phyloP scores from a whole-genome alignment of 2,329 filamentous ascomycete species.

The Ramularia endophylla region DNA sequence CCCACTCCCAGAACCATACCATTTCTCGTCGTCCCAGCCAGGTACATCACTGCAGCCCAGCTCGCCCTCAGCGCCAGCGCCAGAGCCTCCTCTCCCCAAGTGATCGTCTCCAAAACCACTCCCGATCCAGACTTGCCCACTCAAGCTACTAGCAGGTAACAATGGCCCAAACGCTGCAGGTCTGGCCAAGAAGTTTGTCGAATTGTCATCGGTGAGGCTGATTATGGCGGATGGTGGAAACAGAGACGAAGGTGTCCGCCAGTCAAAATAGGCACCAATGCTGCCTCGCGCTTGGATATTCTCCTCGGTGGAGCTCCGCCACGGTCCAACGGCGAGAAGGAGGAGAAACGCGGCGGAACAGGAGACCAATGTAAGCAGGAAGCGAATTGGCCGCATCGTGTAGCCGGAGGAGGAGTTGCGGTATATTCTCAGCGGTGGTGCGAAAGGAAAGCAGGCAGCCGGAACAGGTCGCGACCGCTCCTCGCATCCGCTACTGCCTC shows the following conservation, averaged over 20 bases:
- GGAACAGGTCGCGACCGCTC: background rate
- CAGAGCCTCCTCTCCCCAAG: constrained; percentile 51
- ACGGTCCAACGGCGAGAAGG: constrained; percentile 37
- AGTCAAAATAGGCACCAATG: constrained; percentile 42
- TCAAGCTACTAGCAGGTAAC: constrained; percentile 69
- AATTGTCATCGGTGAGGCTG: constrained; percentile 95
- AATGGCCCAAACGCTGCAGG: constrained; percentile 88
- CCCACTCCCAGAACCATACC: constrained; percentile 8
- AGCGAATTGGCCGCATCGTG: constrained; percentile 38
- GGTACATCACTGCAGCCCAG: constrained; percentile 92
- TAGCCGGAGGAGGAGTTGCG: too few relatives aligned
- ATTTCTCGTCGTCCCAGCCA: constrained; percentile 65
- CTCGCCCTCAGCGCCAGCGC: constrained; percentile 64
- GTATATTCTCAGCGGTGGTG: background rate
- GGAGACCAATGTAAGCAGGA: constrained; percentile 39
- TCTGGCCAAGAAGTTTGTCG: constrained; percentile 88
- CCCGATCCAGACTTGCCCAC: constrained; percentile 88
- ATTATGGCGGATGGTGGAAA: constrained; percentile 96
- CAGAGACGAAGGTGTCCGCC: constrained; percentile 65
- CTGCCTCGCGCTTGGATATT: constrained; percentile 18
- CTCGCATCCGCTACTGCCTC: too few relatives aligned
- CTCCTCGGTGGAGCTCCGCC: constrained; percentile 23
- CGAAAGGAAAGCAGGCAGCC: background rate
- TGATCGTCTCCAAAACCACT: constrained; percentile 82
- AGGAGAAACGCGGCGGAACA: constrained; percentile 39